Evolutionary conservation across 148 eudicot species (phyloP).

Genomic region (Rhododendron williamsianum): DNA sequence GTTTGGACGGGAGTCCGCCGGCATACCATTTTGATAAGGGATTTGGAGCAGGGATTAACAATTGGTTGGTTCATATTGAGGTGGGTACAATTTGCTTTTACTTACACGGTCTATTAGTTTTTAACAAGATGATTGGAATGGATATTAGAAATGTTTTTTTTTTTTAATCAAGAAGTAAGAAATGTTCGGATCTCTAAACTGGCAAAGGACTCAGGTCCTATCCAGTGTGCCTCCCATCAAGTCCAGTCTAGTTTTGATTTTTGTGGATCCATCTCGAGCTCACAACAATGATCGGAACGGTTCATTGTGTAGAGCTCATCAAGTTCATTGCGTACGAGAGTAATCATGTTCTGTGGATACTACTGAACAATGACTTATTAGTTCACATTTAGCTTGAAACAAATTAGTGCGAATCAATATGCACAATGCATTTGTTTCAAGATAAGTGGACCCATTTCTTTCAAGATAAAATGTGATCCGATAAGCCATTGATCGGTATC

Average conservation of each 20-base stretch:
- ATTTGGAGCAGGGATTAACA: constrained; percentile 62
- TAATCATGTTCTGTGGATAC: not conserved
- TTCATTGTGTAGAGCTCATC: not conserved
- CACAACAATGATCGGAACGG: not conserved
- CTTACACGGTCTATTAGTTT: not conserved
- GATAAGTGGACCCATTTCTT: too few species aligned
- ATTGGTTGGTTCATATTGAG: constrained; percentile 79
- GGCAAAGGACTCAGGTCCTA: not conserved
- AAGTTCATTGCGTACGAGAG: not conserved
- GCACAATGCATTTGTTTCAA: not conserved
- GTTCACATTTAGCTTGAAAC: not conserved
- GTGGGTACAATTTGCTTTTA: constrained; percentile 23
- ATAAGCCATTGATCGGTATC: not conserved
- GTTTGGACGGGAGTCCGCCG: constrained; percentile 92
- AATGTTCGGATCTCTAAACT: not conserved
- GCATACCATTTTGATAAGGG: constrained; percentile 81
- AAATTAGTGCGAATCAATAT: not conserved
- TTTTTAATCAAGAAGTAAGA: not conserved
- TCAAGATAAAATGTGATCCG: not conserved
- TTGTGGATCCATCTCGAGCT: not conserved
- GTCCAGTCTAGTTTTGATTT: not conserved
- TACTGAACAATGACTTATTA: not conserved
- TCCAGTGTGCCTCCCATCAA: not conserved
- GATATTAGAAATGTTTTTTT: not conserved
- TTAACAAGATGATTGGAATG: not conserved